Evolutionary conservation across 768 basidiomycete species (phyloP).

Genomic region (Kwoniella shandongensis): DNA sequence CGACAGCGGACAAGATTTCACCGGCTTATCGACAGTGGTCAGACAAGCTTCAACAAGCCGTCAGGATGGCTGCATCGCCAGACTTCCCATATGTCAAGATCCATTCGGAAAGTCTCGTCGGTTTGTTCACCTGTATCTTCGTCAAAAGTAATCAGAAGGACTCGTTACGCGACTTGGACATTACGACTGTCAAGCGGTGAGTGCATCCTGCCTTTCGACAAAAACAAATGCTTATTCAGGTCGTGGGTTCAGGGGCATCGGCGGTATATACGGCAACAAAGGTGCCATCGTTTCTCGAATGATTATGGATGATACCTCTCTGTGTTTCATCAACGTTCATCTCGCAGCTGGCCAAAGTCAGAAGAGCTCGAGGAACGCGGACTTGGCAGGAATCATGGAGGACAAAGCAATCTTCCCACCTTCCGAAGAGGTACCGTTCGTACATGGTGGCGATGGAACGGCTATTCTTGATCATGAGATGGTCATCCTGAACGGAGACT

Average conservation of each 20-base stretch:
- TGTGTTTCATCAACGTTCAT: conserved; percentile 96
- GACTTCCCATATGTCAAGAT: conserved; percentile 74
- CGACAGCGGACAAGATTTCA: conserved; percentile 77
- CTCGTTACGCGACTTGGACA: conserved; percentile 65
- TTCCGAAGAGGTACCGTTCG: conserved; percentile 63
- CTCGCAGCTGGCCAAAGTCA: conserved; percentile 85
- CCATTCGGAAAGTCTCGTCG: conserved; percentile 86
- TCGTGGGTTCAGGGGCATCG: conserved; percentile 65
- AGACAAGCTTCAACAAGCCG: conserved; percentile 70
- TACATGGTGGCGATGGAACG: conserved; percentile 88
- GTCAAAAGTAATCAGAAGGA: conserved; percentile 63
- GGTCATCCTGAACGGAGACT: conserved; percentile 87
- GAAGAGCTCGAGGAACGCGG: conserved; percentile 76
- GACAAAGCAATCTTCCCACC: conserved; percentile 66
- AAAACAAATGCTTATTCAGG: not conserved
- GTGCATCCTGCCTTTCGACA: not conserved
- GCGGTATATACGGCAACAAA: conserved; percentile 93
- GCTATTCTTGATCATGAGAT: conserved; percentile 94
- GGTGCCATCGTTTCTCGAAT: conserved; percentile 86
- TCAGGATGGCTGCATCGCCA: conserved; percentile 71
- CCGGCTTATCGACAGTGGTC: conserved; percentile 85
- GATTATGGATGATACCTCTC: conserved; percentile 83
- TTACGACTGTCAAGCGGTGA: conserved; percentile 73
- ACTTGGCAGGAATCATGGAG: conserved; percentile 83
- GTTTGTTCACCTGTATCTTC: conserved; percentile 76